These are phyloP conservation scores for Lentinula edodes DNA, from an alignment of 768 basidiomycete species.

Conservation along the genomic window DNA sequence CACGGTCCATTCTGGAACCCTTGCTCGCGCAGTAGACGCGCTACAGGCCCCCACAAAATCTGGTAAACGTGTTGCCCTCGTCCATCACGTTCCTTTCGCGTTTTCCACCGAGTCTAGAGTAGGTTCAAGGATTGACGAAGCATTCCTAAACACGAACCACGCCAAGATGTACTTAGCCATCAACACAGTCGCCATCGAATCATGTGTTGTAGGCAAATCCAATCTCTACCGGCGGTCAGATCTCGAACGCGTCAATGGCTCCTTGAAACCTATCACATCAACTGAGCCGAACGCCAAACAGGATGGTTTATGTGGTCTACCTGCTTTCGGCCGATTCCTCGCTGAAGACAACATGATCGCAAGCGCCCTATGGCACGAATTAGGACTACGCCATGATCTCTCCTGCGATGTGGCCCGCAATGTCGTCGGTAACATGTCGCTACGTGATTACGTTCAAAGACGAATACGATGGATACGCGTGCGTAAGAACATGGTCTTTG, in stretches of 20 bases:
- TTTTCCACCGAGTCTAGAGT: constrained; percentile 60
- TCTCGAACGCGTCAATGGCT: constrained; percentile 68
- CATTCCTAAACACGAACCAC: constrained; percentile 95
- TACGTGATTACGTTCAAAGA: constrained; percentile 81
- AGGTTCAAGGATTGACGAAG: constrained; percentile 86
- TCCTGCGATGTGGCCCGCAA: constrained; percentile 90
- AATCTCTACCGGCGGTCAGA: constrained; percentile 91
- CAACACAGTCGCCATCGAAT: constrained; percentile 82
- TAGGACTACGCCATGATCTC: constrained; percentile 81
- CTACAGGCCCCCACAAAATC: constrained; percentile 42
- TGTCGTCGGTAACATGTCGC: constrained; percentile 81
- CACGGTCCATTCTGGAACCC: constrained; percentile 66
- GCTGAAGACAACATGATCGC: constrained; percentile 99
- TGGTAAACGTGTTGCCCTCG: constrained; percentile 62
- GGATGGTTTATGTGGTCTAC: constrained; percentile 47
- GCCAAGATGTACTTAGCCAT: constrained; percentile 98
- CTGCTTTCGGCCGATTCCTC: constrained; percentile 80
- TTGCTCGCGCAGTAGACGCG: constrained; percentile 82
- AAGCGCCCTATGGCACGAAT: constrained; percentile 87
- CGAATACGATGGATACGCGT: constrained; percentile 97
- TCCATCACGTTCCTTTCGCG: constrained; percentile 95
- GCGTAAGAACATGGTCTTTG: constrained; percentile 86
- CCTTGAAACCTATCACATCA: constrained; percentile 41
- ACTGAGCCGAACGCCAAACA: constrained; percentile 19
- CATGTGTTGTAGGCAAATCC: constrained; percentile 96